Conservation (phyloP, 163 green algal genomes). For the Chlorella variabilis region DNA sequence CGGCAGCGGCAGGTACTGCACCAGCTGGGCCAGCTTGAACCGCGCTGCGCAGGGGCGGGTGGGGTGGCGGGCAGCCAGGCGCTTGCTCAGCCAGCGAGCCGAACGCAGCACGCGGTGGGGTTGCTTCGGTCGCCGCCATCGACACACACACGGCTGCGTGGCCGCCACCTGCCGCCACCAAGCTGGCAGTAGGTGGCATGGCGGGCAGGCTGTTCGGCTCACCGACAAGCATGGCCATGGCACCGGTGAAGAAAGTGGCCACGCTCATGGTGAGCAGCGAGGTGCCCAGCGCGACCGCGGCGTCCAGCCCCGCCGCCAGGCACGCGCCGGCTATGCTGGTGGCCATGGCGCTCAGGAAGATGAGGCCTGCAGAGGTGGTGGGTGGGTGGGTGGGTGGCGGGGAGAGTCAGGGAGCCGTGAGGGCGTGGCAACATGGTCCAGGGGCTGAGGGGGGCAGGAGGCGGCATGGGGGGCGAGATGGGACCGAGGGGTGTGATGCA, state of each 20-base stretch:
- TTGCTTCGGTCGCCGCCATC: no score
- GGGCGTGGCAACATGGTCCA: no score
- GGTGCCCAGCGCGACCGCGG: slow-evolving; percentile 66
- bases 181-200: no score
- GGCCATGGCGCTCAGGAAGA: slow-evolving; percentile 89
- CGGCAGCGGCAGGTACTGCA: slow-evolving; percentile 86
- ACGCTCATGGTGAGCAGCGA: slow-evolving; percentile 76
- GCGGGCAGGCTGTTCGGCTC: no score
- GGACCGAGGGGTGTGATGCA: no score
- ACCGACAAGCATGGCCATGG: slow-evolving; percentile 49
- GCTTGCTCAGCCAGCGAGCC: not conserved
- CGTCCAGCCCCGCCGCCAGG: slow-evolving; percentile 17
- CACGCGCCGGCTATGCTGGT: slow-evolving; percentile 67
- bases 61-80: not conserved
- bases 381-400: no score
- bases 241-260: slow-evolving; percentile 69
- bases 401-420: no score
- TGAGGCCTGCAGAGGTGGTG: slow-evolving; percentile 64
- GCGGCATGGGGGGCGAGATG: no score
- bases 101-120: not conserved
- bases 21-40: slow-evolving; percentile 62
- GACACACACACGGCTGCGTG: no score
- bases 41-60: not conserved
- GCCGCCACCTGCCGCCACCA: no score
- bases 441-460: no score